Evolutionary conservation across 345 rosid species (phyloP), one percentile per base, ranked within the genome.

Genomic region (Anacardium occidentale): DNA sequence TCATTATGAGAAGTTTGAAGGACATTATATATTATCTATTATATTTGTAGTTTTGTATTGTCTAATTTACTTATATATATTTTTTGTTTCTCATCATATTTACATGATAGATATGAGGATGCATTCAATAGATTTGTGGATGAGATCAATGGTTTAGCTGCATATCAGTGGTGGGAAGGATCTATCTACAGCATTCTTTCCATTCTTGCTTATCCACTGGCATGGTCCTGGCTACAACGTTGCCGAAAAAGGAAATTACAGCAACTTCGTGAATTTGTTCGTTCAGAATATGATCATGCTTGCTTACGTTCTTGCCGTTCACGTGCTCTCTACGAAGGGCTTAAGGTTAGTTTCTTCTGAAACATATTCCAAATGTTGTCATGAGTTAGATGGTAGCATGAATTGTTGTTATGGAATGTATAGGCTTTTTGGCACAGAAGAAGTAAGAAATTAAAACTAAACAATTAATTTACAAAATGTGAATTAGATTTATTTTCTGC

Each of bases 121-220:
- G 98, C 94, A 11, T 93, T 85, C 80, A 86, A 83, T 68, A 87
- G 86, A 75, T 93, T 93, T 86, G 97, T 90, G 71, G 94, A 91
- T 75, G 96, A 93, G 82, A 88, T 93, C 75, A 93, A 93, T 82
- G 81, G 75, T 73, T 76, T 93, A 80, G 96, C 98, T 77, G 86
- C 94, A 53, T 93, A 91, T 74, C 97, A 90, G 75, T 93, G 98
- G 98, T 93, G 98, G 98, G 96, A 90, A 83, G 98, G 98, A 76
- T 88, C 92, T 3, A 73, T 90, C 34, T 85, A 88, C 83, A 87
- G 85, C 73, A 69, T 91, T 75, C 92, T 93, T 67, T 86, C 90
- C 64, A 62, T 90, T 79, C 82, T 91, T 77, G 97, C 90, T n/a
- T 90, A 87, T 83, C 98, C 97, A 40, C 88, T 93, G 62, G 93